Base-by-base conservation (phyloP, 352 stramenopile species). In the Globisporangium heterothallicum region DNA sequence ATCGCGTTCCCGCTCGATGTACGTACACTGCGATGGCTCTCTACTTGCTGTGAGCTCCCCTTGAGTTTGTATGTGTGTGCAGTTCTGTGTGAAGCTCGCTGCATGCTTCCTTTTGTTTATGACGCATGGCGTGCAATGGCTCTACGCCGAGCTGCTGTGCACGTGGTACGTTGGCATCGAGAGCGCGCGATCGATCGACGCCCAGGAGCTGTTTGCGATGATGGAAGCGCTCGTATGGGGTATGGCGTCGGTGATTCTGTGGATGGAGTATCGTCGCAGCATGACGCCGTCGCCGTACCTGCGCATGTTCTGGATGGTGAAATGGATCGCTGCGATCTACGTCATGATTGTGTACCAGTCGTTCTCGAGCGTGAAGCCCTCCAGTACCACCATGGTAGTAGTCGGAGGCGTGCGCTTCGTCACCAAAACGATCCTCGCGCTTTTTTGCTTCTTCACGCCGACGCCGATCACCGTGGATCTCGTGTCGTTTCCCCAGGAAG, bases 241-340 rank as follows among this genome's bases (percentile, higher is more conserved):
- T 4, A 81, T 64, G 55, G 70, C 73, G 24, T 63, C 63, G 7
- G 61, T 59, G 25, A 64, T 88, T 30, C 65, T 90, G 19, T 90
- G 78, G 78, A 90, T 90, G 76, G 78, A 87, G 42, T 84, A 88
- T 59, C 72, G 78, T 2, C 76, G 78, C 10, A 74, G 74, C 14
- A 54, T 73, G 38, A 77, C 74, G 27, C 78, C 76, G 12, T 88
- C 76, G 4, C 32, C 60, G 34, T 68, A 78, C 24, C 53, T 90
- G 40, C 74, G 76, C n/a, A 35, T 67, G 27, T 84, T 86, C 35
- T 90, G 78, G 78, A 30, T 82, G 6, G 26, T 70, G 38, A 80
- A 76, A 49, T 90, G 78, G 74, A 53, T 84, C 41, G 49, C 71
- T 16, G 53, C 58, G 1, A 72, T 77, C 5, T 74, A 67, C 45